Evolutionary conservation across 1,284 basidiomycete genomes (phyloP), one percentile per base, ranked within the genome.

Genomic region (Porodaedalea pini): DNA sequence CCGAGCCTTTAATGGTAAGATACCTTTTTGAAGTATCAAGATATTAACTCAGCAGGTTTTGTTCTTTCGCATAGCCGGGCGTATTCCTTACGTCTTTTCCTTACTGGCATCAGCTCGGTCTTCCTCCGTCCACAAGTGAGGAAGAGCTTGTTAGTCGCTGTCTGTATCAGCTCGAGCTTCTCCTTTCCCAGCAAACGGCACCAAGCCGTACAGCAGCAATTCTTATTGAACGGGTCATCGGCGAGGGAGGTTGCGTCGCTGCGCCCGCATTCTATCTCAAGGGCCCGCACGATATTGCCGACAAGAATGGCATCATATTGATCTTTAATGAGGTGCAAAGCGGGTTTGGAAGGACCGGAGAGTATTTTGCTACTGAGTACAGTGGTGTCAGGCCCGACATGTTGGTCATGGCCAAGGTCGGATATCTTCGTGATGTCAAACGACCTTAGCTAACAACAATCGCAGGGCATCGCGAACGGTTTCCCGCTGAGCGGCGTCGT

Each of bases 241-340:
- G 94, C 36, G 94, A 98, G 73, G 94, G 91, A 48, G 95, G 95
- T 2, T 98, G 98, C 73, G 90, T 98, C 15, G 88, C 92, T 23
- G 92, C 94, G 0, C 92, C 94, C 0, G 67, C 83, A 1, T 80
- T 83, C 25, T 98, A 90, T 77, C 73, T 99, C 61, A 75, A 82
- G 51, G 92, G 90, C 44, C 72, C 98, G 54, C 79, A 94, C 57
- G 77, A 82, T 60, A 81, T 95, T 39, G 98, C 95, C 72, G 93
- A 97, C 70, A 80, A 90, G 70, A 79, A 98, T 69, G 84, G 81
- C 15, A 92, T 98, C 56, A 69, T 93, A 56, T 74, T 93, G 56
- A 89, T 94, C 66, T 72, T 90, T 56, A 93, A 95, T 64, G 92
- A 95, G 71, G 91, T 95, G 17, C 95, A 97, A 75, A 83, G 83